These are phyloP conservation scores for Cryptomeria japonica DNA, from an alignment of 75 land plant genomes.

Conservation along the genomic window DNA sequence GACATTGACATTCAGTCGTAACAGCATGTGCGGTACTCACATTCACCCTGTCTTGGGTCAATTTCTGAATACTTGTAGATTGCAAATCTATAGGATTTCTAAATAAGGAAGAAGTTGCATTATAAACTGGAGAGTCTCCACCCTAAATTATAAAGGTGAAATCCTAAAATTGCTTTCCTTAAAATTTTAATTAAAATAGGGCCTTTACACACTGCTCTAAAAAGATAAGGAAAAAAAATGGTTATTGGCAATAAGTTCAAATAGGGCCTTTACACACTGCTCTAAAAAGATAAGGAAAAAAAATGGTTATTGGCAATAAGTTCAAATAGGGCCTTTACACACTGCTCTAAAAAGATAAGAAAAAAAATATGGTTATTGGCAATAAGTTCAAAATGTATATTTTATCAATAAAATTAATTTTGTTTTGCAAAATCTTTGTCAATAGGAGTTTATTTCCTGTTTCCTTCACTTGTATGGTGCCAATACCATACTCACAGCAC, in stretches of 20 bases:
- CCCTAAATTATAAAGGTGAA: not conserved
- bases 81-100: not conserved
- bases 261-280: not conserved
- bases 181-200: not conserved
- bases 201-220: not conserved
- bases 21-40: slow-evolving; percentile 82
- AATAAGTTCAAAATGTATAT: not conserved
- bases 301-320: too few species aligned
- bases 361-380: too few species aligned
- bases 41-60: not conserved
- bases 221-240: too few species aligned
- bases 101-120: not conserved
- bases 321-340: not conserved
- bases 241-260: too few species aligned
- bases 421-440: not conserved
- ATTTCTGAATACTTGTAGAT: not conserved
- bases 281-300: too few species aligned
- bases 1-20: slow-evolving; percentile 66
- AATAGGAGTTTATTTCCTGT: not conserved
- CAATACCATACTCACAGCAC: not conserved
- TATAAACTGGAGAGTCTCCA: not conserved
- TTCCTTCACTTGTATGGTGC: not conserved
- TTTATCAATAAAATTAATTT: not conserved
- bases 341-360: not conserved
- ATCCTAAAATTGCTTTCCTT: not conserved